A percentile compares a stretch with the other conserved stretches of the same genome.
phyloP scores from a whole-genome alignment of 768 basidiomycete genomes.

The Sarcodon aspratus region DNA sequence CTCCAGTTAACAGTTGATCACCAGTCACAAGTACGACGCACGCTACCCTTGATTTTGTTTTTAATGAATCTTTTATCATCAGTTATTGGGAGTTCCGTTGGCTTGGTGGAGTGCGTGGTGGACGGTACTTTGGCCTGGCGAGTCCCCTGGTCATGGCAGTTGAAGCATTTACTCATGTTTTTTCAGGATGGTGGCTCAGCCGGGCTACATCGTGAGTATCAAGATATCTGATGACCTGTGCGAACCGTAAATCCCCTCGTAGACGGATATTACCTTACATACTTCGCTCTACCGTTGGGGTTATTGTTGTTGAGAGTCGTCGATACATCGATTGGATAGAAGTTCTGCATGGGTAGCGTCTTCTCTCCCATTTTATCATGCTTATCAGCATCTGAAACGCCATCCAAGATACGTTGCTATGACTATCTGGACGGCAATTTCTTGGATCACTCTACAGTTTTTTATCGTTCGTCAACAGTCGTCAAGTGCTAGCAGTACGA shows the following conservation, averaged over 20 bases:
- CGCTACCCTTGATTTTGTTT: conserved; percentile 4
- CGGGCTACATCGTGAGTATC: conserved; percentile 48
- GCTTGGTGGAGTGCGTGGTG: conserved; percentile 85
- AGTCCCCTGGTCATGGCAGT: conserved; percentile 6
- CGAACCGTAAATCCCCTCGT: neutral
- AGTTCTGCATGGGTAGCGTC: conserved; percentile 43
- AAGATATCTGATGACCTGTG: neutral
- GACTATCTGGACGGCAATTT: conserved; percentile 49
- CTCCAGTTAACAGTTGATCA: conserved; percentile 43
- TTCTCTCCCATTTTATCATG: neutral
- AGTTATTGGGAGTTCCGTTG: conserved; percentile 51
- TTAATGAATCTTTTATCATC: neutral
- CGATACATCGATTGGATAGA: conserved; percentile 75
- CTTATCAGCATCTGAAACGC: neutral
- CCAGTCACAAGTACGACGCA: conserved; percentile 34
- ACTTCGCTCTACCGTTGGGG: conserved; percentile 54
- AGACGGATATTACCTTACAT: conserved; percentile 23
- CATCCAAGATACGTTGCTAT: conserved; percentile 45
- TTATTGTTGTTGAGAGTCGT: conserved; percentile 58
- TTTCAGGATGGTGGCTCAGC: conserved; percentile 69
- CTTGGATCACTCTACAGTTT: conserved; percentile 68
- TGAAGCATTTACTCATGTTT: neutral
- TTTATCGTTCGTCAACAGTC: conserved; percentile 39
- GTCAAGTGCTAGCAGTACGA: conserved; percentile 13
- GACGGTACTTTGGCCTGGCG: conserved; percentile 66